Evolutionary conservation across 805 yeast species (phyloP), one percentile per base, ranked within the genome.

Genomic region (Yamadazyma akitaensis): DNA sequence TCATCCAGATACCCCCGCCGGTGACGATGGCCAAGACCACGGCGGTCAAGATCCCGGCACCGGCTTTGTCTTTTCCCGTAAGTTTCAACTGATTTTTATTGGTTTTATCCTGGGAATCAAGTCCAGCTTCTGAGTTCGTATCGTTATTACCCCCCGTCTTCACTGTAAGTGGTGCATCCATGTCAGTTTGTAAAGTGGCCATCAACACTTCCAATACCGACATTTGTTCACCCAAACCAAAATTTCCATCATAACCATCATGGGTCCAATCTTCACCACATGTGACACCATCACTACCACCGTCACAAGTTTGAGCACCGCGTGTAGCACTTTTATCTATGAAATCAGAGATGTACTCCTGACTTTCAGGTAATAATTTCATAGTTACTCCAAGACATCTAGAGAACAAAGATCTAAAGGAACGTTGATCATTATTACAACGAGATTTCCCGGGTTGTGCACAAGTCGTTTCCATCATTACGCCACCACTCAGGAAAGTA

Each of bases 21-120:
- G 82, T 61, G 19, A 89, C 56, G 2, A 74, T 61, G 1, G 80
- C 79, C 52, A 88, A 63, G 1, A 85, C 82, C 2, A 88, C 68
- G 0, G 92, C 95, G 0, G 99, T 92, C 40, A 88, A 63, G 16
- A 90, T 72, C 34, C 95, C 96, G 1, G 97, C 97, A 45, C 98
- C 98, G 1, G 89, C 96, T 57, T 77, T 80, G 58, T 89, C 96
- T 49, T 79, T 81, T 0, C 70, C 63, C 0, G 80, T 70, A 37
- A 90, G 80, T 0, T 62, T 67, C 40, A 84, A 62, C 38, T 59
- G 61, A 54, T 79, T 75, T 36, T 49, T 46, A 48, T 75, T 75
- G 28, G 68, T 62, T 5, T 68, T 53, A 14, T 73, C 66, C 30
- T 54, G 64, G 2, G 77, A 54, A 50, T 65, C 60, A 7, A 53